These are phyloP conservation scores for Backusella circina DNA, from an alignment of 192 early-diverging fungal genomes.

Conservation along the genomic window DNA sequence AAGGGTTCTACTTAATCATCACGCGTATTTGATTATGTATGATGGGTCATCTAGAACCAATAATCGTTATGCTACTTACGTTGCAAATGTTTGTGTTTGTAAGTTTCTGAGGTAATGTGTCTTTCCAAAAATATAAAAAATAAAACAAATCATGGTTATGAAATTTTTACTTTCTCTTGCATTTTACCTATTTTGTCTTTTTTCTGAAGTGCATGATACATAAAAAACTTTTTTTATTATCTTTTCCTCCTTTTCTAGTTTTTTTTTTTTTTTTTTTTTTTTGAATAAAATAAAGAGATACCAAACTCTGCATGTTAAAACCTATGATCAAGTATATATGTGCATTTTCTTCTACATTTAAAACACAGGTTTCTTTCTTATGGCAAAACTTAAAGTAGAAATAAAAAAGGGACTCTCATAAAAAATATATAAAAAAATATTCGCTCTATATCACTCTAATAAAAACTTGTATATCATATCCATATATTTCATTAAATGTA, in stretches of 20 bases:
- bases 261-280: too few relatives aligned
- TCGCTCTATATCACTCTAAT: too few relatives aligned
- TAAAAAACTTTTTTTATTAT: neutral
- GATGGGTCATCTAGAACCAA: neutral
- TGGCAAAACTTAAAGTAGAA: neutral
- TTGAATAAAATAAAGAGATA: neutral
- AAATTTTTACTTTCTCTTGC: neutral
- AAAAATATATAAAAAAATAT: too few relatives aligned
- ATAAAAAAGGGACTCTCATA: neutral
- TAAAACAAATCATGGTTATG: too few relatives aligned
- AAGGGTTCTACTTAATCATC: neutral
- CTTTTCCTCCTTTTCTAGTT: neutral
- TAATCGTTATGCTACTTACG: neutral
- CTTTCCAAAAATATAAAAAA: neutral
- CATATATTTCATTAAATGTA: too few relatives aligned
- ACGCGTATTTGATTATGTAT: neutral
- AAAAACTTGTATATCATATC: too few relatives aligned
- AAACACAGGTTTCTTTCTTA: neutral
- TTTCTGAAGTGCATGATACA: neutral
- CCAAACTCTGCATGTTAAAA: neutral
- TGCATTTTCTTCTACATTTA: neutral
- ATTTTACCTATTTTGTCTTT: neutral
- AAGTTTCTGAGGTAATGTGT: neutral
- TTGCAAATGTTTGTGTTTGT: neutral
- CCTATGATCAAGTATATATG: neutral